Evolutionary conservation across 345 rosid species (phyloP), one percentile per base, ranked within the genome.

Genomic region (Fremontodendron californicum): DNA sequence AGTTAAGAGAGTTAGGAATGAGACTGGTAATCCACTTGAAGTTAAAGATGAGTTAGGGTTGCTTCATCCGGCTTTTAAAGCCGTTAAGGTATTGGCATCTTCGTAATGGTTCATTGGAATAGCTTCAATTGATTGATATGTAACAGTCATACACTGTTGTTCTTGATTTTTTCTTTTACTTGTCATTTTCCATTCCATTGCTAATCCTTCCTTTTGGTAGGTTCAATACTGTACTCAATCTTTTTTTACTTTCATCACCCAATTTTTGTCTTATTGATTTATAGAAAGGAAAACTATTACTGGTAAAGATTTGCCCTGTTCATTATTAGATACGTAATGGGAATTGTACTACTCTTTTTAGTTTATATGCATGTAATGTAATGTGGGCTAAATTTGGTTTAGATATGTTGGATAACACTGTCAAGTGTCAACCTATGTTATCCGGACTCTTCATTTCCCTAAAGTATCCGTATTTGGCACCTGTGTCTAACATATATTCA

Each of bases 1-100:
- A 68, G 90, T 89, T 21, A 89, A 86, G 82, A 78, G 89, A 76
- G 87, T 89, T 51, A 40, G 87, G 7, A 86, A 89, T 46, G 90
- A 87, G 81, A 87, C 85, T 21, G 81, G 73, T 71, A 85, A 86
- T 82, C 88, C 85, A 0, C 43, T 86, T 16, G 86, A 81, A 75
- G 79, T 79, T 74, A 80, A 82, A 79, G 87, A 86, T 78, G 86
- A 88, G 57, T 80, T 81, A 2, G 83, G 84, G 60, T 86, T 84
- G 77, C 89, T 82, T 73, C 87, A 84, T 43, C 84, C 86, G 0
- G 52, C 81, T 9, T 79, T 82, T 60, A 84, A 86, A 82, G 88
- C 87, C n/a, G 75, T 86, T 57, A 81, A 82, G 80, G 74, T 83
- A 57, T 76, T 80, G 19, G 73, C 79, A 29, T 23, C 74, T 25